Conservation (phyloP, 2,329 filamentous ascomycete genomes). For the Ophiocordyceps camponoti-leonardi region DNA sequence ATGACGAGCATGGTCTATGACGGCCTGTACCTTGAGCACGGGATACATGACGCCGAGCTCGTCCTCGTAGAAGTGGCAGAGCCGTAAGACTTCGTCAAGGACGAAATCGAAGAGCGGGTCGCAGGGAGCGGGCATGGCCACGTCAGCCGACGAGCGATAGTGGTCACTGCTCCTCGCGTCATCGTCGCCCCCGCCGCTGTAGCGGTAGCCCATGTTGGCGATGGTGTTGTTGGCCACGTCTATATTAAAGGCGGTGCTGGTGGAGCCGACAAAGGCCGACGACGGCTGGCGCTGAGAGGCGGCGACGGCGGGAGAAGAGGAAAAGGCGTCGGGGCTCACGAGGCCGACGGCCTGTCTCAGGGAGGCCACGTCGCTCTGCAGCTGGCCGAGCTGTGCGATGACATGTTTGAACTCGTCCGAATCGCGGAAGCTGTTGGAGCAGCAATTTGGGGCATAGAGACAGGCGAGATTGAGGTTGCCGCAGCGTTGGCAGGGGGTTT, state of each 20-base stretch:
- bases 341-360: conserved; percentile 57
- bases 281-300: conserved; percentile 15
- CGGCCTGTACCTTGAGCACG: conserved; percentile 54
- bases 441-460: conserved; percentile 50
- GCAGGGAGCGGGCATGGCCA: conserved; percentile 15
- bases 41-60: conserved; percentile 91
- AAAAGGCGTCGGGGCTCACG: conserved; percentile 37
- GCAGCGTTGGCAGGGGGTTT: conserved; percentile 49
- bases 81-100: conserved; percentile 61
- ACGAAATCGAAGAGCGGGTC: conserved; percentile 71
- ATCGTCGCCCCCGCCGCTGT: conserved; percentile 41
- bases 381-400: conserved; percentile 50
- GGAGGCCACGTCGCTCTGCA: conserved; percentile 73
- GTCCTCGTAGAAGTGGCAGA: conserved; percentile 71
- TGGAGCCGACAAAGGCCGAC: conserved; percentile 58
- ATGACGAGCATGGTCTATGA: conserved; percentile 52
- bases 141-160: conserved; percentile 13
- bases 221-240: conserved; percentile 77
- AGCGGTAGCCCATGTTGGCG: conserved; percentile 74
- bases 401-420: conserved; percentile 81
- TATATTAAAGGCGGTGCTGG: conserved; percentile 69
- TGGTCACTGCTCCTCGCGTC: conserved; percentile 32
- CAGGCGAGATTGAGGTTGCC: conserved; percentile 50
- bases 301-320: conserved; percentile 18
- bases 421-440: conserved; percentile 70